Base-by-base conservation (phyloP, 345 rosid genomes). In the Pugionium cornutum region DNA sequence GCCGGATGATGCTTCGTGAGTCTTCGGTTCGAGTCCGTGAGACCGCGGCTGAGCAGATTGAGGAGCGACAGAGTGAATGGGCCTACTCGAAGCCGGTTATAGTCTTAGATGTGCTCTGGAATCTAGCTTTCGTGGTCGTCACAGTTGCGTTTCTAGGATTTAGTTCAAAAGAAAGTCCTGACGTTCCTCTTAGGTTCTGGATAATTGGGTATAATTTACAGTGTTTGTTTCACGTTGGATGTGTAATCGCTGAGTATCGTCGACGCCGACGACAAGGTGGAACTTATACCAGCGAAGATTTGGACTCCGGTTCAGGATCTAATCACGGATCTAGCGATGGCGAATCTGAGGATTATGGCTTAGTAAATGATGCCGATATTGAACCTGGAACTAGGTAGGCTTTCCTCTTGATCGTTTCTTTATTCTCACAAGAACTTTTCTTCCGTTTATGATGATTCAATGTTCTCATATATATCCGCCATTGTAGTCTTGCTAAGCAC, bases 41-140 rank as follows among this genome's bases (percentile, higher is more conserved):
- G 64, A 76, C 74, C 41, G 95, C 96, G 3, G 95, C 95, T 2
- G 96, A 87, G 77, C 95, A 92, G 79, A 85, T 92, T 28, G 95
- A 89, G 69, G 89, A 80, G 76, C 75, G 83, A 25, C 96, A 86
- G 41, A 82, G 77, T 62, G 80, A 83, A 64, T 89, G 95, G 95
- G 82, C 95, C 0, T 86, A 83, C 67, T 89, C 91, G 6, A 81
- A 71, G 78, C 91, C 92, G 10, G 66, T 92, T 3, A 75, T 86
- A 26, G 77, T 79, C 30, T 81, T 92, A 1, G 97, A 89, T 60
- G 63, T 86, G 9, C 39, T 89, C 6, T 87, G 95, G 95, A 92
- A 84, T 56, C 53, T 86, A 58, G 79, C 83, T 18, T 81, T 89
- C 40, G 75, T 87, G 34, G 69, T 75, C 5, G 69, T 80, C 10